Conservation (phyloP, 2,329 filamentous ascomycete species). For the Monascus ruber region DNA sequence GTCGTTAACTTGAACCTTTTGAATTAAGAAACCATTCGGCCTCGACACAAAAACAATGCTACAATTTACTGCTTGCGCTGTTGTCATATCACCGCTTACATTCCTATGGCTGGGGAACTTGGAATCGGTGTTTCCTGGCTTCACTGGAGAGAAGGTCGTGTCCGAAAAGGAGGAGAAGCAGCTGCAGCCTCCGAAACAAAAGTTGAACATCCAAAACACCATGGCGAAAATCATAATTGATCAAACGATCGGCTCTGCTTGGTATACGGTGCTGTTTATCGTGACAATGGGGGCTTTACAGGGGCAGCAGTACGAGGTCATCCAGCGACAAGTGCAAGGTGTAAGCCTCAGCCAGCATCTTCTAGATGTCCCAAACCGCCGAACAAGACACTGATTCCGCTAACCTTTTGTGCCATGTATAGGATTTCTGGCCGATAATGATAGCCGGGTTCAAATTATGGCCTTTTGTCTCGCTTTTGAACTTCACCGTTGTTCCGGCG, state of each 20-base stretch:
- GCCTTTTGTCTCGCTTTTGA: constrained; percentile 28
- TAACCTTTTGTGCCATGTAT: neutral
- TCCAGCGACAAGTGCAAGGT: constrained; percentile 22
- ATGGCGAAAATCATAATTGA: constrained; percentile 48
- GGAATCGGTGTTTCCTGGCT: constrained; percentile 43
- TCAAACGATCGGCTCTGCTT: constrained; percentile 44
- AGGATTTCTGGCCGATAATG: constrained; percentile 28
- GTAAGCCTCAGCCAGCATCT: constrained; percentile 9
- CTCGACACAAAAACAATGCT: constrained; percentile 40
- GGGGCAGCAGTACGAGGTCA: constrained; percentile 20
- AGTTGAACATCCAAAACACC: constrained; percentile 21
- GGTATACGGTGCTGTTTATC: constrained; percentile 48
- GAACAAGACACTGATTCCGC: too few relatives aligned
- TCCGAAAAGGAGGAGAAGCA: constrained; percentile 5
- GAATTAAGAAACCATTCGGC: constrained; percentile 27
- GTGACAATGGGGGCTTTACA: constrained; percentile 41
- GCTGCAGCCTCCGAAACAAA: constrained; percentile 3
- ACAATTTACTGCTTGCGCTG: constrained; percentile 43
- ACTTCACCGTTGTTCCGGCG: constrained; percentile 27
- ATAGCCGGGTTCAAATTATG: constrained; percentile 29
- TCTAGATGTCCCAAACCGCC: too few relatives aligned
- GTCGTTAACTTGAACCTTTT: neutral
- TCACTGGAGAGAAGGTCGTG: constrained; percentile 10
- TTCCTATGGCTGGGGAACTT: constrained; percentile 49
- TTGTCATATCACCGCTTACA: constrained; percentile 46